Evolutionary conservation across 306 rosid species (phyloP).

Genomic region (Castanea mollissima): DNA sequence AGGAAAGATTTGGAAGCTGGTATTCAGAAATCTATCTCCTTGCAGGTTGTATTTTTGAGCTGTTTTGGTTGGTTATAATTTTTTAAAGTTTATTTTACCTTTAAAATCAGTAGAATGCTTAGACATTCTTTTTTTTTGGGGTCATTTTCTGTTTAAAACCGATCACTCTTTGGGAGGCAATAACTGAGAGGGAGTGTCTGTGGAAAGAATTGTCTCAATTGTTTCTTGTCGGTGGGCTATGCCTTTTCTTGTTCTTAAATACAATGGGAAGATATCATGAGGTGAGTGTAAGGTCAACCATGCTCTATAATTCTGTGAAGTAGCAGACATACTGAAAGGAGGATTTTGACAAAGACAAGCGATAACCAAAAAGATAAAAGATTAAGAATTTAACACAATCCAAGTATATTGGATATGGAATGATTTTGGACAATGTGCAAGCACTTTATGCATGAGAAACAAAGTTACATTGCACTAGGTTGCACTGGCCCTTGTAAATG

Average conservation of each 20-base stretch:
- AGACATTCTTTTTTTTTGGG: background rate
- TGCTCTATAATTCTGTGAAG: background rate
- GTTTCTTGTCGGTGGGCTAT: background rate
- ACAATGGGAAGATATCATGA: background rate
- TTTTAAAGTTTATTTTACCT: background rate
- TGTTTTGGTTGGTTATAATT: background rate
- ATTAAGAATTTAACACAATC: background rate
- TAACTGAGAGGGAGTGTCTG: background rate
- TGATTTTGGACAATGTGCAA: background rate
- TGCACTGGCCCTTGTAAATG: background rate
- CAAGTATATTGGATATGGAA: background rate
- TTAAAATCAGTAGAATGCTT: background rate
- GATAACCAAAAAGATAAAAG: background rate
- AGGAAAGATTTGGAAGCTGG: conserved; percentile 68
- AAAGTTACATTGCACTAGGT: background rate
- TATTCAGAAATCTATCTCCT: conserved; percentile 58
- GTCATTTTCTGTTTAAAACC: background rate
- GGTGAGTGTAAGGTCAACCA: background rate
- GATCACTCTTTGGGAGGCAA: background rate
- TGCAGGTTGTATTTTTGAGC: conserved; percentile 50
- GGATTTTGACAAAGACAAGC: background rate
- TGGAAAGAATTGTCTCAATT: background rate
- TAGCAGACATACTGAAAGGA: background rate
- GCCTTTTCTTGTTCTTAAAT: background rate
- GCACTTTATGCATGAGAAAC: background rate